Conservation (phyloP, 1,284 basidiomycete species). For the Pholiota adiposa region DNA sequence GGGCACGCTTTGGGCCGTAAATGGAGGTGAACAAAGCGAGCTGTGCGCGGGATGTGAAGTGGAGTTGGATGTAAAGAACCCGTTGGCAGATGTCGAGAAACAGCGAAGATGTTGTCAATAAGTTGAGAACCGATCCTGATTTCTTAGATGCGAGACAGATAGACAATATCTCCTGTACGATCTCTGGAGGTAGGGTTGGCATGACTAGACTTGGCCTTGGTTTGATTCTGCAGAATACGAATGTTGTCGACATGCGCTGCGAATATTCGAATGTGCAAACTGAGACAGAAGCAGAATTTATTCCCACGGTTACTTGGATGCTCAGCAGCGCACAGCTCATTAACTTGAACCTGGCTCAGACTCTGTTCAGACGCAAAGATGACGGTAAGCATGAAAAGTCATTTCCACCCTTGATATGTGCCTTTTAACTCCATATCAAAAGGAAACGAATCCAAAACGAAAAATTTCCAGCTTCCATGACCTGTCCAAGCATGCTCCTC, state of each 20-base stretch:
- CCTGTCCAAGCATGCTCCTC: constrained; percentile 4
- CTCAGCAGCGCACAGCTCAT: no score
- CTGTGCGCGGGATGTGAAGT: constrained; percentile 19
- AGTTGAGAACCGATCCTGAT: neutral
- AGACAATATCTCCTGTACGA: neutral
- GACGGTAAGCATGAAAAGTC: no score
- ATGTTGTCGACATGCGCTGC: no score
- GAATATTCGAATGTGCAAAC: neutral
- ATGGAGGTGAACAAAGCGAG: constrained; percentile 15
- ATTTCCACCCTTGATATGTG: no score
- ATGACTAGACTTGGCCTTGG: neutral
- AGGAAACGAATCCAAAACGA: neutral
- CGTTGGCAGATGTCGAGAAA: constrained; percentile 15
- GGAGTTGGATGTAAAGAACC: constrained; percentile 20
- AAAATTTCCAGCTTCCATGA: neutral
- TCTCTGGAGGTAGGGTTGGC: neutral
- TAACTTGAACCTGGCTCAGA: no score
- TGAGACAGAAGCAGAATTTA: no score
- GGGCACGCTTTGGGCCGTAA: neutral
- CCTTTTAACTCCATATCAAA: no score
- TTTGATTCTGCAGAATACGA: no score
- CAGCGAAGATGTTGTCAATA: neutral
- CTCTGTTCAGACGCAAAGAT: no score
- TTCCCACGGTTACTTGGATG: no score
- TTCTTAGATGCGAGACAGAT: neutral